These are phyloP conservation scores for Hanseniaspora taiwanica DNA, from an alignment of 805 yeast species.

Conservation along the genomic window DNA sequence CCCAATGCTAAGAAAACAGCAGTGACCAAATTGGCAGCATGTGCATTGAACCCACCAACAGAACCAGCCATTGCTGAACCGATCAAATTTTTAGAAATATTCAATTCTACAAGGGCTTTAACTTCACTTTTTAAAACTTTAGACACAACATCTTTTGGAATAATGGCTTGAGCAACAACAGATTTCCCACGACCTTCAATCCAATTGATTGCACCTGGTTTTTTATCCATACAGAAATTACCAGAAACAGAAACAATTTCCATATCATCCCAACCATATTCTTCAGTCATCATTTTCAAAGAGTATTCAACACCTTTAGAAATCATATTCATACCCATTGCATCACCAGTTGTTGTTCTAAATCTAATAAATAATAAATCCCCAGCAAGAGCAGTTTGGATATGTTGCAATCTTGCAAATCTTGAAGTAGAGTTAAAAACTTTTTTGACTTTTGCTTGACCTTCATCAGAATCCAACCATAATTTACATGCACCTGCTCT, in stretches of 20 bases:
- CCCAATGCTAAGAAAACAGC: constrained; percentile 93
- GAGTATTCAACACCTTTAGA: constrained; percentile 94
- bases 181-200: constrained; percentile 98
- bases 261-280: constrained; percentile 92
- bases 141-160: constrained; percentile 69
- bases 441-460: constrained; percentile 64
- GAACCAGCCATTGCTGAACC: constrained; percentile 99
- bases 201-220: constrained; percentile 98
- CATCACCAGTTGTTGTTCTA: constrained; percentile 98
- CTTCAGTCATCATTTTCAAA: constrained; percentile 70
- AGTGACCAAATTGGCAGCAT: constrained; percentile 92
- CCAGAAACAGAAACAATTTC: constrained; percentile 85
- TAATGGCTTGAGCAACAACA: constrained; percentile 88
- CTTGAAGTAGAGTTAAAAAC: constrained; percentile 95
- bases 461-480: constrained; percentile 94
- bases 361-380: constrained; percentile 78
- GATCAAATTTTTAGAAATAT: constrained; percentile 75
- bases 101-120: constrained; percentile 80
- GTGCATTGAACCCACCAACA: constrained; percentile 96
- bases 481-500: constrained; percentile 92
- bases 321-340: constrained; percentile 99
- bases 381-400: constrained; percentile 93
- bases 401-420: constrained; percentile 85
- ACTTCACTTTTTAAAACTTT: constrained; percentile 86
- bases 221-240: constrained; percentile 94